A percentile compares a stretch with the other conserved stretches of the same genome.
Conservation (phyloP, 257 asterid genomes). For the Cruciata laevipes region DNA sequence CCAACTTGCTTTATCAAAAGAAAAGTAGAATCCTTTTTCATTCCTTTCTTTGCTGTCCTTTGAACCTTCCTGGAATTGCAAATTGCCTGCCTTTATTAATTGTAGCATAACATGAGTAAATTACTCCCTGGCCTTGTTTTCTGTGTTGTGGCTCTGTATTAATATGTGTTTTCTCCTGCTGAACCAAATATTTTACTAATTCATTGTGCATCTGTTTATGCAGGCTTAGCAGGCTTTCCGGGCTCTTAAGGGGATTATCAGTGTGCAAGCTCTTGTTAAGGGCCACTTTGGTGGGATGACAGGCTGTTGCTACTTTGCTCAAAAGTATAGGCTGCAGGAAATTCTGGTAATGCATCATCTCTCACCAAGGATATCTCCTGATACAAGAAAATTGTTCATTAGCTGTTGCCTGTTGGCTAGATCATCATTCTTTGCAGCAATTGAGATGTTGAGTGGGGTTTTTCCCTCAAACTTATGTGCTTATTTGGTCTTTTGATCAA, state of each 20-base stretch:
- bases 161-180: not conserved
- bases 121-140: not conserved
- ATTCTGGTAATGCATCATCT: slow-evolving; percentile 10
- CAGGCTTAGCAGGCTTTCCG: slow-evolving; percentile 91
- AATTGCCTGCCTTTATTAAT: no score
- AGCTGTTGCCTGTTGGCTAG: not conserved
- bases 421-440: not conserved
- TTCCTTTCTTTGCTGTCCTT: no score
- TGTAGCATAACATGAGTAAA: not conserved
- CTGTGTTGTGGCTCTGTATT: not conserved
- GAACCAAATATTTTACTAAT: not conserved
- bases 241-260: slow-evolving; percentile 85
- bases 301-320: slow-evolving; percentile 67
- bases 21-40: no score
- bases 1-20: no score
- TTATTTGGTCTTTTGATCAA: not conserved
- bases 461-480: not conserved
- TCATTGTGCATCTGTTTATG: not conserved
- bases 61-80: not conserved
- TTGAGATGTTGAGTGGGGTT: not conserved
- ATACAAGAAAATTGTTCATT: not conserved
- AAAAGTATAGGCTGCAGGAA: slow-evolving; percentile 1
- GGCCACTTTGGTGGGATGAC: slow-evolving; percentile 87
- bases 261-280: slow-evolving; percentile 89
- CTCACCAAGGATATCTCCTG: slow-evolving; percentile 6